Percentiles rank a stretch among this genome's conserved stretches.
Conservation (phyloP, 805 yeast genomes). For the Metschnikowia similis region DNA sequence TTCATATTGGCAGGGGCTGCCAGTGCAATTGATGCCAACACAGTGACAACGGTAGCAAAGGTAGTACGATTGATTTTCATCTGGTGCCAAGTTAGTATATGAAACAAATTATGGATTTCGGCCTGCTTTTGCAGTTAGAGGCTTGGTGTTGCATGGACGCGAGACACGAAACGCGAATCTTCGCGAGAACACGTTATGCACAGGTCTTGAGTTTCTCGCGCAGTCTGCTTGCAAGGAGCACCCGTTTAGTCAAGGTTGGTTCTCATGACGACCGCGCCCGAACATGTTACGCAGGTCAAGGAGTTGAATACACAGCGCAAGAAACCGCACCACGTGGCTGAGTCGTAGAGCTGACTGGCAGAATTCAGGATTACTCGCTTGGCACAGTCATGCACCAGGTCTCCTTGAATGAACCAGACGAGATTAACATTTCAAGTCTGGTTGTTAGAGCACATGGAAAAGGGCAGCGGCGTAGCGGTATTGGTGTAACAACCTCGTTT, state of each 20-base stretch:
- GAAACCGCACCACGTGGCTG: too few species aligned
- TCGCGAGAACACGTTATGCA: background rate
- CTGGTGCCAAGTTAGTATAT: slow-evolving; percentile 7
- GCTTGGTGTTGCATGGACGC: background rate
- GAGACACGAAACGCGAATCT: slow-evolving; percentile 1
- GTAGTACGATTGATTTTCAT: slow-evolving; percentile 13
- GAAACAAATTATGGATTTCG: background rate
- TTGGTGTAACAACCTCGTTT: too few species aligned
- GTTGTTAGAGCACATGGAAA: too few species aligned
- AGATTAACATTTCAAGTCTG: too few species aligned
- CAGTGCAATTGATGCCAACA: slow-evolving; percentile 10
- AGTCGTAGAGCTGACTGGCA: too few species aligned
- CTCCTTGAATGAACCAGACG: too few species aligned
- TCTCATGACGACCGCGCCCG: background rate
- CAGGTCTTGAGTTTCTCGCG: background rate
- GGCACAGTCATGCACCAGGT: too few species aligned
- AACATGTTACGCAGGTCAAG: background rate
- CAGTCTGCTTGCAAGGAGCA: background rate
- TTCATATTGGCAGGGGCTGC: slow-evolving; percentile 17
- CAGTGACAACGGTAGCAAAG: slow-evolving; percentile 10
- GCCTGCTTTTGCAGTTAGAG: background rate
- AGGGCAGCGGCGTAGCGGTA: too few species aligned
- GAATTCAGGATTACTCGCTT: too few species aligned
- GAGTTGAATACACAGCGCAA: too few species aligned
- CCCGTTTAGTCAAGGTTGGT: background rate